Evolutionary conservation across 139 green algal genomes (phyloP), one percentile per base, ranked within the genome.

Genomic region (Chlorella sp.): DNA sequence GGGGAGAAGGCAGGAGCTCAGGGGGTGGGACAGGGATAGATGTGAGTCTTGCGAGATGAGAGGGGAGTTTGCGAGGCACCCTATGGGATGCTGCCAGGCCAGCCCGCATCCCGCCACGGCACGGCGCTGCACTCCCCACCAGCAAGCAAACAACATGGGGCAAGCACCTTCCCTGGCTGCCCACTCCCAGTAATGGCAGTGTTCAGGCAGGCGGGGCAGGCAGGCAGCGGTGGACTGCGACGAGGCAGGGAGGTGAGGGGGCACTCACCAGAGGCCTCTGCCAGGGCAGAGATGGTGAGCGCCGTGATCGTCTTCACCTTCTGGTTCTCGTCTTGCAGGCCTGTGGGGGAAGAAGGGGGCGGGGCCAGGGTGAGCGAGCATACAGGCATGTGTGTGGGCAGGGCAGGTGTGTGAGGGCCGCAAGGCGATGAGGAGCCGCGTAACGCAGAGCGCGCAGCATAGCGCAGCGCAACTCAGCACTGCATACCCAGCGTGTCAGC

Each of bases 301-400:
- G 98, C 96, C 18, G 96, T 98, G 92, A 99, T 99, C 75, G 98
- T 99, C 87, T 99, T 98, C 34, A 99, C 96, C 92, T 98, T 96
- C 76, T 93, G 93, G 90, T 97, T 97, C 91, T 98, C 96, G 77
- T 98, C 96, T 19, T 37, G 87, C 88, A 95, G 91, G 21, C 92
- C 87, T 86, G 78, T 22, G 84, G 86, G 26, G 24, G 66, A 15
- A 15, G 1, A 64, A n/a, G 83, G 24, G 12, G 80, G 3, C 18
- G 21, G 77, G 14, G 77, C 77, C 57, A 76, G 15, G 53, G 39
- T 57, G 36, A 53, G 76, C 36, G 19, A 32, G 14, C 3, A 83
- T 22, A 21, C 4, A 78, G 30, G 32, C n/a, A 28, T 30, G 36
- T n/a, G 14, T 2, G 18, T n/a, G 76, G 76, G 3, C 19, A 12